Base-by-base conservation (phyloP, 179 eudicot species). In the Patellifolia procumbens region DNA sequence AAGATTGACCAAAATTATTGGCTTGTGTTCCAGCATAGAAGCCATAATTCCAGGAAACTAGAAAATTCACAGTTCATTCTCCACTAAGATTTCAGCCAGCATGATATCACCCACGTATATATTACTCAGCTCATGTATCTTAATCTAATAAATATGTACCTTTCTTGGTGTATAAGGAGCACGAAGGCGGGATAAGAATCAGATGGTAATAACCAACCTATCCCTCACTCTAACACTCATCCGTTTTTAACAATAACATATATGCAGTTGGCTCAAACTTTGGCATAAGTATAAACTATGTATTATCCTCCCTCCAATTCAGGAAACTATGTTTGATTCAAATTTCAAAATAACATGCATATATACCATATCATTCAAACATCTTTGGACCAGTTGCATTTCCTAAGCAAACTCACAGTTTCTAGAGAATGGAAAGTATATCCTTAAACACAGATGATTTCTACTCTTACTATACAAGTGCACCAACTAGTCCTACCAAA, bases 401-500 rank as follows among this genome's bases (percentile, higher is more conserved):
- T 55, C 53, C 53, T 61, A n/a, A 51, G 60, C 7, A 22, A 75
- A 63, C 19, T 37, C 71, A 42, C 46, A 52, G 0, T 67, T 19
- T 24, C 53, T 60, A 55, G 12, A 16, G 55, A 77, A 84, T 78
- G 82, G 79, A 75, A 58, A 15, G 28, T 39, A 24, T 64, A 28
- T 70, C 84, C 52, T 83, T 83, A 78, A 71, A 63, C 58, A 37
- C 67, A 51, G 75, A 69, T 79, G 72, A 31, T 56, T 43, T 51
- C 65, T 76, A 81, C 46, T 43, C 55, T n/a, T 76, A 81, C 63
- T 86, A 86, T 66, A 72, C 79, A 20, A 88, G 89, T 81, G 91
- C 81, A 65, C 91, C 86, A 68, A 77, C 83, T 31, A 88, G 89
- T 56, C 89, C 91, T 76, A 81, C 75, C 24, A 74, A 69, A 46